These are phyloP conservation scores for Neoscytalidium dimidiatum DNA, from an alignment of 2,329 filamentous ascomycete species.

Conservation along the genomic window DNA sequence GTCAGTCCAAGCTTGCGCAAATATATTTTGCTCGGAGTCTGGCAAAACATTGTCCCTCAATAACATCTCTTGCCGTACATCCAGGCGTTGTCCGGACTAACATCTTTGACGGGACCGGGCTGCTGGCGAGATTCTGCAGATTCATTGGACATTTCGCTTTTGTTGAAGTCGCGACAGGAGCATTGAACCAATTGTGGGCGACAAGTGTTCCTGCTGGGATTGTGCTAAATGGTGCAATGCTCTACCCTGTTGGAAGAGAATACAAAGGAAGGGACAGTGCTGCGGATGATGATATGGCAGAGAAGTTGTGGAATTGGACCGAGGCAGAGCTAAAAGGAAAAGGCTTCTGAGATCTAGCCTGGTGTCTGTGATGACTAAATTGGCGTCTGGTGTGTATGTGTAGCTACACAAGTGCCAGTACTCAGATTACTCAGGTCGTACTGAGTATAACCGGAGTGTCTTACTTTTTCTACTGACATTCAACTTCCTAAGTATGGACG, in stretches of 20 bases:
- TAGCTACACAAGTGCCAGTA: no score
- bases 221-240: constrained; percentile 47
- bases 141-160: constrained; percentile 30
- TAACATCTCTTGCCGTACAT: constrained; percentile 49
- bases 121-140: constrained; percentile 26
- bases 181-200: constrained; percentile 47
- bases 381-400: no score
- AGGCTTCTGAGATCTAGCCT: background rate
- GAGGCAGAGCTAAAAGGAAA: constrained; percentile 32
- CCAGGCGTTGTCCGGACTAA: constrained; percentile 53
- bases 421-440: no score
- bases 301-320: constrained; percentile 42
- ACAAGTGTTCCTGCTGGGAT: constrained; percentile 35
- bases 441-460: no score
- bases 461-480: no score
- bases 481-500: no score
- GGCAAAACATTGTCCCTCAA: constrained; percentile 45
- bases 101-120: constrained; percentile 28
- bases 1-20: constrained; percentile 53
- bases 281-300: constrained; percentile 31
- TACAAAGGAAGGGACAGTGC: constrained; percentile 28
- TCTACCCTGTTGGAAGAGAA: constrained; percentile 35
- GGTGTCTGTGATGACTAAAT: no score
- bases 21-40: constrained; percentile 49
- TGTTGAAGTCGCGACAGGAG: constrained; percentile 34